Percentiles rank a stretch among this genome's conserved stretches.
phyloP scores from a whole-genome alignment of 208 protist species.

The Trichomonas tenax region DNA sequence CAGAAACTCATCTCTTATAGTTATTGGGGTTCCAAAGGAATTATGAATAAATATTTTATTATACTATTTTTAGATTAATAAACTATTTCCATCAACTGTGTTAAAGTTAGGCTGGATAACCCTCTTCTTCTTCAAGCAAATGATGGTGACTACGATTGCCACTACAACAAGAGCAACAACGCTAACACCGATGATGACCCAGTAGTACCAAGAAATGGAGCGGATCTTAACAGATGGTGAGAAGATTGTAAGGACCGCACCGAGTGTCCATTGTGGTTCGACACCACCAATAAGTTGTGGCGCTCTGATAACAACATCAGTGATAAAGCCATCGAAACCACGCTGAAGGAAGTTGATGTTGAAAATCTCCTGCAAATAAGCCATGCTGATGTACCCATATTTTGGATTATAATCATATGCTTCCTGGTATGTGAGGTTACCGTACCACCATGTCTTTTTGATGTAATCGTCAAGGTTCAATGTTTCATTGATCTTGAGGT shows the following conservation, averaged over 20 bases:
- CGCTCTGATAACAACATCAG: background rate
- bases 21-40: too few species aligned
- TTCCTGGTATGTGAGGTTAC: background rate
- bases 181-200: background rate
- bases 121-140: background rate
- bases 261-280: background rate
- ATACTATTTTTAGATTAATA: background rate
- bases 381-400: background rate
- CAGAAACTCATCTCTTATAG: too few species aligned
- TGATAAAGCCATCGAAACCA: background rate
- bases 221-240: background rate
- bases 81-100: background rate
- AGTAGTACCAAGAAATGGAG: background rate
- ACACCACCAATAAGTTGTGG: background rate
- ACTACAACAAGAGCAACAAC: background rate
- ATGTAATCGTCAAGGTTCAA: background rate
- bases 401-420: background rate
- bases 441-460: background rate
- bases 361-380: background rate
- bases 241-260: background rate
- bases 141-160: background rate
- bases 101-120: background rate
- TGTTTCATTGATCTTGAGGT: background rate
- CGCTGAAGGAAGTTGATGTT: background rate
- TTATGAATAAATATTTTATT: too few species aligned